Conservation (phyloP, 495 filamentous ascomycete species). For the Lineolata rhizophorae region DNA sequence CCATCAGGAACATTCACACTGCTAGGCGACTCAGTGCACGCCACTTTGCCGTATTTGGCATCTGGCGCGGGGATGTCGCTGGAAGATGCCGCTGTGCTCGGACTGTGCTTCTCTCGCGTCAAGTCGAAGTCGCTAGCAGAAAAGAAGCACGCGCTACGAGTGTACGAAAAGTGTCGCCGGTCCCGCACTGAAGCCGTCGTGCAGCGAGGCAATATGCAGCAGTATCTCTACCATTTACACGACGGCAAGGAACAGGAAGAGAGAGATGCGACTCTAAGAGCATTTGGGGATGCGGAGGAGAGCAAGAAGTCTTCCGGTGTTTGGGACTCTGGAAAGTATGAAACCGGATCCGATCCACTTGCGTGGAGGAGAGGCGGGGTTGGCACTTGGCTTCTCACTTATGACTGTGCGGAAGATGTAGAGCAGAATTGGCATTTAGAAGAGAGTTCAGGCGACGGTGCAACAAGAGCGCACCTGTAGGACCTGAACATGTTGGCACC, state of each 20-base stretch:
- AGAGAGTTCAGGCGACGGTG: no score
- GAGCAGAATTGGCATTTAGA: no score
- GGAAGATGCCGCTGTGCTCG: slow-evolving; percentile 1
- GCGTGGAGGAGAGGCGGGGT: no score
- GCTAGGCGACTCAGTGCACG: slow-evolving; percentile 1
- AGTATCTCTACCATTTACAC: background rate
- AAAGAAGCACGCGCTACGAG: background rate
- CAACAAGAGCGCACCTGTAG: no score
- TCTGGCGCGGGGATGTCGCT: background rate
- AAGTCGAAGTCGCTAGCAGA: background rate
- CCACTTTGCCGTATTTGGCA: background rate
- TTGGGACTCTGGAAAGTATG: no score
- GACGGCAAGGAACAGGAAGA: background rate
- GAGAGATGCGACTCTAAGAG: background rate
- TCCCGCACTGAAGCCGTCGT: background rate
- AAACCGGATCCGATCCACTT: no score
- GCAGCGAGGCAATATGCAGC: background rate
- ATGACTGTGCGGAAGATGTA: no score
- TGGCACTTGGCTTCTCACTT: no score
- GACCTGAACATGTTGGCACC: no score
- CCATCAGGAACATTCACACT: background rate
- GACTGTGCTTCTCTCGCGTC: no score
- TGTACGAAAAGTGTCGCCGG: background rate
- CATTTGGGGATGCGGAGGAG: no score
- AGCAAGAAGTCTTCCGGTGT: no score